Base-by-base conservation (phyloP, 2,329 filamentous ascomycete genomes). In the Alternaria tenuissima region DNA sequence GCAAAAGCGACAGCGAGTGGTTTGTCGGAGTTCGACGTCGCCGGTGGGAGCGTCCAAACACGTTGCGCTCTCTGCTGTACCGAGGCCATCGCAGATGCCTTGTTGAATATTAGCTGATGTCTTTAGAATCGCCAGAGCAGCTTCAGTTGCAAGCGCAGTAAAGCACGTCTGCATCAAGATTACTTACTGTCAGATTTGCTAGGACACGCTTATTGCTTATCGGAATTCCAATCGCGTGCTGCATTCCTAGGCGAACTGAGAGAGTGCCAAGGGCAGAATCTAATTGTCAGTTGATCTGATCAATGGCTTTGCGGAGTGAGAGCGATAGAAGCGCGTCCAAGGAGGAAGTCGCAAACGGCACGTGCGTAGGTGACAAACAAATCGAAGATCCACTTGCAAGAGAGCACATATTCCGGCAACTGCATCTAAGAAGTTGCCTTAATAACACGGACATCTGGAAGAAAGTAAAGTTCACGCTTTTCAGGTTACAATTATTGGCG, bases 41-140 rank as follows among this genome's bases (percentile, higher is more conserved):
- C 61, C 11, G 34, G 38, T 24, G 60, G 60, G 14, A 51, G 26
- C 30, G 12, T 39, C 60, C 62, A 63, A 11, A 8, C 44, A 36
- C 52, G 41, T 20, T 30, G 38, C 46, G 36, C 12, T 20, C 16
- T 18, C 14, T 44, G 44, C 44, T 55, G 24, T 7, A 18, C 14
- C 30, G 20, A 55, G 7, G 38, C 26, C 44, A 59, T 59, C 16
- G 4, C 18, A 34, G 22, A 6, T 1, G 14, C 18, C 16, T 20
- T 48, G 3, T 14, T 11, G 16, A 24, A 38, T 14, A 14, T 16
- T 9, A 42, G 11, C 26, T 11, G 5, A 26, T 6, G 6, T 24
- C 14, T 32, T 12, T 3, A 7, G 20, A 30, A 48, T 18, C 28
- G 2, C n/a, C 20, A 32, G 11, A 36, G 42, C 36, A 28, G 24